phyloP scores from a whole-genome alignment of 2,329 filamentous ascomycete genomes.

The Chaetomium strumarium region DNA sequence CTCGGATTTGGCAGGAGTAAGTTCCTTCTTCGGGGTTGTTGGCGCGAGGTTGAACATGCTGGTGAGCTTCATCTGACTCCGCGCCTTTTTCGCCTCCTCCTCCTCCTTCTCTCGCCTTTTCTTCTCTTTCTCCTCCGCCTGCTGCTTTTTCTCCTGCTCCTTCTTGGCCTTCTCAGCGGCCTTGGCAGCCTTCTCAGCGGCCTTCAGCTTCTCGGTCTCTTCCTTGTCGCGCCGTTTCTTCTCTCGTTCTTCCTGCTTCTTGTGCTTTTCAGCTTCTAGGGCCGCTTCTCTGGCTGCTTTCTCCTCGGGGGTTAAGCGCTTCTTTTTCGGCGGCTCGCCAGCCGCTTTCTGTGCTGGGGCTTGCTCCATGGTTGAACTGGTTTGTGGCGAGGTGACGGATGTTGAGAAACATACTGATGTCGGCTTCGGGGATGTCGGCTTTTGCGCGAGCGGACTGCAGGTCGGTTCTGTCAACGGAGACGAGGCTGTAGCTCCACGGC shows the following conservation, averaged over 20 bases:
- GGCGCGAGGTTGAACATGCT: conserved; percentile 40
- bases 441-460: conserved; percentile 35
- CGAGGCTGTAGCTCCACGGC: background rate
- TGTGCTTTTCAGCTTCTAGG: conserved; percentile 30
- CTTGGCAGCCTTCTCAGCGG: conserved; percentile 27
- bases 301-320: conserved; percentile 41
- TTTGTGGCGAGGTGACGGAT: background rate
- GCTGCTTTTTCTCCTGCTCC: conserved; percentile 22
- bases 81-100: conserved; percentile 45
- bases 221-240: conserved; percentile 33
- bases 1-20: conserved; percentile 25
- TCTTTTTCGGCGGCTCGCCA: conserved; percentile 36
- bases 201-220: conserved; percentile 32
- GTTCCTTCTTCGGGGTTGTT: conserved; percentile 38
- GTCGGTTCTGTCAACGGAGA: conserved; percentile 36
- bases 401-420: conserved; percentile 21
- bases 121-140: conserved; percentile 36
- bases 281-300: conserved; percentile 30
- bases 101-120: conserved; percentile 49
- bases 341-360: conserved; percentile 10
- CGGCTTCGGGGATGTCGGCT: conserved; percentile 34
- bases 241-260: conserved; percentile 26
- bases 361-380: conserved; percentile 6
- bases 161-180: conserved; percentile 29
- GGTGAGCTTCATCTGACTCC: conserved; percentile 42